Percentiles rank a stretch among this genome's conserved stretches.
Evolutionary conservation across 2,329 filamentous ascomycete species (phyloP).

Genomic region (Emericellopsis cladophorae): DNA sequence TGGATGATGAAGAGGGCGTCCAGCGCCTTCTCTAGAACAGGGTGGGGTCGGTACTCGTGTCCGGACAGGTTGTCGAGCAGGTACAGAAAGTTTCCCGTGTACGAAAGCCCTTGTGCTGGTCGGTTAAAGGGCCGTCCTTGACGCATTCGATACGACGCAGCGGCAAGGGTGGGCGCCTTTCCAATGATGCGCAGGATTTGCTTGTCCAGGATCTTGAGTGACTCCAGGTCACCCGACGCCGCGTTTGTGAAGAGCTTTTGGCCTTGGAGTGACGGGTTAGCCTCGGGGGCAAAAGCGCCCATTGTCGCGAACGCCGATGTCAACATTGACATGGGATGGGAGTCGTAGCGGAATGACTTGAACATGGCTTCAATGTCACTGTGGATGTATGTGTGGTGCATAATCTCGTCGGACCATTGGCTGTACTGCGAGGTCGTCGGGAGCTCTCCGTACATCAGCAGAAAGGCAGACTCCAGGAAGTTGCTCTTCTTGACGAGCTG

Average conservation of each 20-base stretch:
- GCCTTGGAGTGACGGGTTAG: constrained; percentile 34
- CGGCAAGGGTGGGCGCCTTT: constrained; percentile 35
- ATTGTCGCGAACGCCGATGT: constrained; percentile 35
- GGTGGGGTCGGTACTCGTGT: constrained; percentile 32
- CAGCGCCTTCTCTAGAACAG: constrained; percentile 34
- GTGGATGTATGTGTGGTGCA: constrained; percentile 37
- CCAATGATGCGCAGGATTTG: constrained; percentile 39
- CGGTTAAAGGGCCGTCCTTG: constrained; percentile 37
- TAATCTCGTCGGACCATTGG: constrained; percentile 32
- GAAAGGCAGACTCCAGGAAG: constrained; percentile 35
- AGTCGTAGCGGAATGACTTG: constrained; percentile 37
- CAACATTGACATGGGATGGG: constrained; percentile 39
- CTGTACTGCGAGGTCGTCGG: constrained; percentile 26
- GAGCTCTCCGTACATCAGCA: constrained; percentile 38
- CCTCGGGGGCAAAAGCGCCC: constrained; percentile 34
- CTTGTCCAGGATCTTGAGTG: constrained; percentile 32
- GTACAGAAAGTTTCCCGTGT: constrained; percentile 41
- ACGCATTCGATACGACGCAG: constrained; percentile 38
- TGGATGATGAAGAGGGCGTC: constrained; percentile 42
- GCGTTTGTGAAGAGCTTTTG: constrained; percentile 36
- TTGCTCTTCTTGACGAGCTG: constrained; percentile 34
- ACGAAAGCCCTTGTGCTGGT: constrained; percentile 31
- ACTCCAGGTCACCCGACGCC: constrained; percentile 23
- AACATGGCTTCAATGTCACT: constrained; percentile 35
- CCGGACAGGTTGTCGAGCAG: constrained; percentile 38